Conservation (phyloP, 768 basidiomycete species). For the Kwoniella dendrophila region DNA sequence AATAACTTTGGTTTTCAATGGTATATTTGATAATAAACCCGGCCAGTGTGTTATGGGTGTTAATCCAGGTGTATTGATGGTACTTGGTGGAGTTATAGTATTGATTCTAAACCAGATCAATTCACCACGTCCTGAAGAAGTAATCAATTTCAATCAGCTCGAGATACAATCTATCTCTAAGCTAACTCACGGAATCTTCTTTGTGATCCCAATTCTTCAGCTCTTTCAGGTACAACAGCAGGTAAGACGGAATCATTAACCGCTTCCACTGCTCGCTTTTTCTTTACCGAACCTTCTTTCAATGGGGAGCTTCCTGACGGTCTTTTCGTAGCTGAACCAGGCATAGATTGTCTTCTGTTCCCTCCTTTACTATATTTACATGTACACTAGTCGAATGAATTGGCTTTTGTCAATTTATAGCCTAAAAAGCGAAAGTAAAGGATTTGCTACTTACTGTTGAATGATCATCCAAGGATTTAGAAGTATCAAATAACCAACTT, state of each 20-base stretch:
- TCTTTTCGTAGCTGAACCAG: constrained; percentile 16
- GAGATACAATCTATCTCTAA: neutral
- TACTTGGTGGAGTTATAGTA: constrained; percentile 22
- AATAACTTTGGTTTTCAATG: constrained; percentile 3
- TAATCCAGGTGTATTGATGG: neutral
- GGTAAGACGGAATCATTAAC: constrained; percentile 23
- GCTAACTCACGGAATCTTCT: constrained; percentile 36
- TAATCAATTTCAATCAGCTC: neutral
- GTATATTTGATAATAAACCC: constrained; percentile 31
- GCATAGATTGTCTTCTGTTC: constrained; percentile 2
- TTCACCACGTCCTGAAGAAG: constrained; percentile 33
- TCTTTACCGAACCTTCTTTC: constrained; percentile 30
- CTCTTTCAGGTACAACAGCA: constrained; percentile 36
- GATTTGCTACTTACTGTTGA: constrained; percentile 16
- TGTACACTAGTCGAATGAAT: constrained; percentile 29
- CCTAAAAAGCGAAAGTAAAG: neutral
- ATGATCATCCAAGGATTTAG: constrained; percentile 32
- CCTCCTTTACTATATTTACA: constrained; percentile 35
- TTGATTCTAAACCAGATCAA: constrained; percentile 41
- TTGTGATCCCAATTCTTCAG: constrained; percentile 28
- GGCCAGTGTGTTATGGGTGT: constrained; percentile 48
- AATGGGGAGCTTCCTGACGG: constrained; percentile 14
- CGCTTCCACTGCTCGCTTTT: constrained; percentile 10
- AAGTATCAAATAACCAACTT: constrained; percentile 42
- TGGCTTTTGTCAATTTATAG: constrained; percentile 1